Percentiles rank a stretch among this genome's conserved stretches.
These are phyloP conservation scores for Margaritispora aquatica DNA, from an alignment of 495 filamentous ascomycete species.

Conservation along the genomic window DNA sequence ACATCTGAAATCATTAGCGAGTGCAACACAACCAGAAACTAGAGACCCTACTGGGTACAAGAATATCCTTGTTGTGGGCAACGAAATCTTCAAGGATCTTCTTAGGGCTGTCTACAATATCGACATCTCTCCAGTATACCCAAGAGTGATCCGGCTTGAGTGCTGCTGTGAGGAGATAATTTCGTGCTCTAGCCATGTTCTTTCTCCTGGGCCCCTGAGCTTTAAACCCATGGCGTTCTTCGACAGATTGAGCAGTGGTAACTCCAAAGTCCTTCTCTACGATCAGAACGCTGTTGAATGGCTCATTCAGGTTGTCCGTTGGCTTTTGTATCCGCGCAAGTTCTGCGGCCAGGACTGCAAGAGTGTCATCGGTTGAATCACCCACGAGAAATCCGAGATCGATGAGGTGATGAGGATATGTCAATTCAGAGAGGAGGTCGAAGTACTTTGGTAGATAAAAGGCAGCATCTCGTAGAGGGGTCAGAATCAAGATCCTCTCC, in stretches of 20 bases:
- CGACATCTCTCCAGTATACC: conserved; percentile 98
- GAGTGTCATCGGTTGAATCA: conserved; percentile 84
- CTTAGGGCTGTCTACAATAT: conserved; percentile 84
- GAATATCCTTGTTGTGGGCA: conserved; percentile 83
- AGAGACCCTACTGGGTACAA: conserved; percentile 79
- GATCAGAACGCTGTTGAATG: conserved; percentile 77
- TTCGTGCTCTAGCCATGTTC: conserved; percentile 82
- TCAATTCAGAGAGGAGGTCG: conserved; percentile 81
- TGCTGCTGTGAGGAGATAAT: conserved; percentile 81
- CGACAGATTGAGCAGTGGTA: conserved; percentile 62
- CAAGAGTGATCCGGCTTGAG: conserved; percentile 91
- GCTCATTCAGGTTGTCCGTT: conserved; percentile 64
- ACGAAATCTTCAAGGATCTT: conserved; percentile 93
- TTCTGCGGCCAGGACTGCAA: conserved; percentile 72
- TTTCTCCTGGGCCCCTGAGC: conserved; percentile 89
- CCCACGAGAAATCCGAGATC: conserved; percentile 93
- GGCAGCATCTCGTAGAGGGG: conserved; percentile 86
- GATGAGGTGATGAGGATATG: conserved; percentile 92
- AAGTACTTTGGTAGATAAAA: conserved; percentile 81
- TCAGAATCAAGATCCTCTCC: conserved; percentile 92
- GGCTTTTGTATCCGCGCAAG: conserved; percentile 82
- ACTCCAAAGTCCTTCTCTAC: conserved; percentile 87
- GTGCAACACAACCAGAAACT: not conserved
- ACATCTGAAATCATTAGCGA: conserved; percentile 56
- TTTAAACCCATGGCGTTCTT: conserved; percentile 76